Percentiles rank a stretch among this genome's conserved stretches.
These are phyloP conservation scores for Nicotiana tabacum DNA, from an alignment of 257 asterid genomes.

Conservation along the genomic window DNA sequence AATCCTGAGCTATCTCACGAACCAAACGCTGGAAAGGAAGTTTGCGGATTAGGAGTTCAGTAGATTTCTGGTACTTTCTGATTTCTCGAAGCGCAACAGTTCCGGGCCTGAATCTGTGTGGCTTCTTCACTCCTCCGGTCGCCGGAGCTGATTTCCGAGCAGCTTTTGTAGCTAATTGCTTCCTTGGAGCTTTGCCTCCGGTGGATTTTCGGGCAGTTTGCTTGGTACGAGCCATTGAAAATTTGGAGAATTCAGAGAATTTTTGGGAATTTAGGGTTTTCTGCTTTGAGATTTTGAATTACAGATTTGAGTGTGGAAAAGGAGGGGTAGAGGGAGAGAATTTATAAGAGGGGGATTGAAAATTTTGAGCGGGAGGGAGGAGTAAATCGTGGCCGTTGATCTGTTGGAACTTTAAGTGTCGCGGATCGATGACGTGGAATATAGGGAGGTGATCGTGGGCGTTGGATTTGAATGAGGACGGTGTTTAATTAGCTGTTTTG, in stretches of 20 bases:
- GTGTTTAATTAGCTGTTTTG: background rate
- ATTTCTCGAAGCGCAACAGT: slow-evolving; percentile 31
- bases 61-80: slow-evolving; percentile 33
- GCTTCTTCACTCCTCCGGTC: slow-evolving; percentile 37
- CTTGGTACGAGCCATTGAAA: slow-evolving; percentile 35
- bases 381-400: background rate
- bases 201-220: slow-evolving; percentile 38
- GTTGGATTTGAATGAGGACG: background rate
- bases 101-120: slow-evolving; percentile 33
- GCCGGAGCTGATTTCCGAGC: slow-evolving; percentile 39
- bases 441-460: background rate
- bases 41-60: slow-evolving; percentile 25
- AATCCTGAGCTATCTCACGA: slow-evolving; percentile 39
- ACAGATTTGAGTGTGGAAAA: background rate
- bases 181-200: slow-evolving; percentile 34
- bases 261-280: background rate
- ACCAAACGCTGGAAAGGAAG: slow-evolving; percentile 32
- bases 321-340: background rate
- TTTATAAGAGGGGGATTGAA: slow-evolving; percentile 11
- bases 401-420: no score
- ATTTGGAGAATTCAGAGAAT: no score
- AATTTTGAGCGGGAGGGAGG: slow-evolving; percentile 16
- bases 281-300: background rate
- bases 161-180: slow-evolving; percentile 32
- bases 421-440: slow-evolving; percentile 1